Evolutionary conservation across 306 rosid species (phyloP).

Genomic region (Cicer chorassanicum): DNA sequence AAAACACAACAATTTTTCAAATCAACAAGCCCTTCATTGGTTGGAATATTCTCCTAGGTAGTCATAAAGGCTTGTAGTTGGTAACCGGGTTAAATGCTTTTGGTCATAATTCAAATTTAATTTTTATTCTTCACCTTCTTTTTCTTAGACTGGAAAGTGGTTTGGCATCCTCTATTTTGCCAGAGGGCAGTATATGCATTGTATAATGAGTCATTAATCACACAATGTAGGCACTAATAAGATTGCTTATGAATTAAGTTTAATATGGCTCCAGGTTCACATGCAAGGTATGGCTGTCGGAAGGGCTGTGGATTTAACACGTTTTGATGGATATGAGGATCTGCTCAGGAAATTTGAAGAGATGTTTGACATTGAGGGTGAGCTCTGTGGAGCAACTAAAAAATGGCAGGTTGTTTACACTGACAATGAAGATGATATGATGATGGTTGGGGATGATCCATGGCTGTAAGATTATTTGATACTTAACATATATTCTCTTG

Average conservation of each 20-base stretch:
- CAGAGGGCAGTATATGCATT: conserved; percentile 16
- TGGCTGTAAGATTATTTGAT: conserved; percentile 79
- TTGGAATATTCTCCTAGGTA: conserved; percentile 13
- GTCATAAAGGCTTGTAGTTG: conserved; percentile 7
- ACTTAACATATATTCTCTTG: conserved; percentile 11
- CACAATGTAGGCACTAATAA: background rate
- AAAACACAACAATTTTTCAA: conserved; percentile 1
- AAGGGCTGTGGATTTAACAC: conserved; percentile 91
- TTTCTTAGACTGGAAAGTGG: conserved; percentile 28
- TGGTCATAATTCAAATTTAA: conserved; percentile 13
- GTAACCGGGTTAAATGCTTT: background rate
- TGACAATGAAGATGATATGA: conserved; percentile 95
- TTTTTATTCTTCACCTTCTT: conserved; percentile 10
- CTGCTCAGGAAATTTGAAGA: conserved; percentile 84
- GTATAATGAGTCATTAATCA: conserved; percentile 1
- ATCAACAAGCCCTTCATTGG: conserved; percentile 8
- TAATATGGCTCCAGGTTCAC: conserved; percentile 69
- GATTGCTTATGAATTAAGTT: conserved; percentile 33
- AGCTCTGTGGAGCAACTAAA: conserved; percentile 74
- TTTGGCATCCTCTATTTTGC: conserved; percentile 27
- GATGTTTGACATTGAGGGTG: conserved; percentile 89
- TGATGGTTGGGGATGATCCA: conserved; percentile 99
- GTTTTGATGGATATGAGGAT: conserved; percentile 78
- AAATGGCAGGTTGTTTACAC: conserved; percentile 95
- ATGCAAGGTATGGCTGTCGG: conserved; percentile 99